Percentiles rank a stretch among this genome's conserved stretches.
phyloP scores from a whole-genome alignment of 2,329 filamentous ascomycete species.

The Apiospora sp. region DNA sequence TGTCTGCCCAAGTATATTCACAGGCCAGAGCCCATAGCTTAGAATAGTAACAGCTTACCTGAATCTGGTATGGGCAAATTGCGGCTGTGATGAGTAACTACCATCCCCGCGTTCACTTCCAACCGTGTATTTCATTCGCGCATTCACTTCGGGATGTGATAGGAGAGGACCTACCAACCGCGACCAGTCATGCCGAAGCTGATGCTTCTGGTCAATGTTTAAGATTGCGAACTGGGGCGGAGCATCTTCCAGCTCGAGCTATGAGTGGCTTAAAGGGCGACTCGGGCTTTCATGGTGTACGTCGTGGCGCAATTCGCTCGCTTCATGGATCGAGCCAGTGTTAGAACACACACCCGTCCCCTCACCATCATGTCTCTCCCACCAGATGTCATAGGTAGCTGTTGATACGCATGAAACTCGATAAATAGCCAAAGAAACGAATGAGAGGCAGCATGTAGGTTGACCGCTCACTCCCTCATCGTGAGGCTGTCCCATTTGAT shows the following conservation, averaged over 20 bases:
- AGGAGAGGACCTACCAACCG: neutral
- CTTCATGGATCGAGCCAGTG: neutral
- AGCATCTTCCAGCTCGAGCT: neutral
- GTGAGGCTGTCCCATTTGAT: neutral
- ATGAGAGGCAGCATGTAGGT: neutral
- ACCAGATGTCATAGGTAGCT: neutral
- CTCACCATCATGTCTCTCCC: neutral
- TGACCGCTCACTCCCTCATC: neutral
- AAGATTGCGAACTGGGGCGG: constrained; percentile 13
- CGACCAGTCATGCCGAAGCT: neutral
- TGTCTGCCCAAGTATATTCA: neutral
- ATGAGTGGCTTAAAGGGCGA: neutral
- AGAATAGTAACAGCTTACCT: neutral
- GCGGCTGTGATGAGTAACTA: neutral
- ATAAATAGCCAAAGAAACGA: neutral
- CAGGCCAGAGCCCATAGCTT: neutral
- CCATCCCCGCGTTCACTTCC: neutral
- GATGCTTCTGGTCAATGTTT: neutral
- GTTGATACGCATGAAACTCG: neutral
- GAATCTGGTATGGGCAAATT: neutral
- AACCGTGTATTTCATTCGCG: neutral
- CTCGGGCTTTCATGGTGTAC: neutral
- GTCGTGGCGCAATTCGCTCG: neutral
- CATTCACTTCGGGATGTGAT: neutral
- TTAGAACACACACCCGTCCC: neutral